These are phyloP conservation scores for Smallanthus sonchifolius DNA, from an alignment of 129 eudicot species.

Conservation along the genomic window DNA sequence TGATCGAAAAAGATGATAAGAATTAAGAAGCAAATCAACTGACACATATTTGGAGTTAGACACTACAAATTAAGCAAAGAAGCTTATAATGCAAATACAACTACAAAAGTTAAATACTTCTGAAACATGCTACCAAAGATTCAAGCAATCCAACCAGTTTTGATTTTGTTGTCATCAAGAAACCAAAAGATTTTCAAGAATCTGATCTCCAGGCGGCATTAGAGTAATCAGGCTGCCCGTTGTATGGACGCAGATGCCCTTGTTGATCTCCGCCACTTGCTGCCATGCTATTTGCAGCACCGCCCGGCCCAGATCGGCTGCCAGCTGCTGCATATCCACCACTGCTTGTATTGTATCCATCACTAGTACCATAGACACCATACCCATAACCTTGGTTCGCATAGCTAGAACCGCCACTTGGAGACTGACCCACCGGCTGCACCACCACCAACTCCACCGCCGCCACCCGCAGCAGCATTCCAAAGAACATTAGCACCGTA, in stretches of 20 bases:
- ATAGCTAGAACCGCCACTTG: constrained; percentile 44
- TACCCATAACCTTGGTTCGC: constrained; percentile 54
- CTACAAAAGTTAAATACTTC: constrained; percentile 24
- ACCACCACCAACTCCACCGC: constrained; percentile 36
- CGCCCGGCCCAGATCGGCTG: constrained; percentile 33
- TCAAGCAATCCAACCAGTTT: constrained; percentile 40
- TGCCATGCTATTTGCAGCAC: constrained; percentile 35
- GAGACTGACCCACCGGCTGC: constrained; percentile 46
- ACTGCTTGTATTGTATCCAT: constrained; percentile 34
- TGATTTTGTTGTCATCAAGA: constrained; percentile 6
- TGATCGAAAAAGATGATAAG: not conserved
- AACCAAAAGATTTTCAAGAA: constrained; percentile 19
- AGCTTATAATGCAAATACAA: constrained; percentile 32
- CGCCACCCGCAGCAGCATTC: constrained; percentile 21
- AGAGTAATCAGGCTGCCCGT: constrained; percentile 46
- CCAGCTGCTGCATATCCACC: constrained; percentile 39
- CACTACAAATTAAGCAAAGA: constrained; percentile 30
- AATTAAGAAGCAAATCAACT: constrained; percentile 10
- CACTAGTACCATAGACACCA: constrained; percentile 38
- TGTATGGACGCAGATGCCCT: constrained; percentile 35
- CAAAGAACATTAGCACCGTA: constrained; percentile 42
- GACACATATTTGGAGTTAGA: constrained; percentile 26
- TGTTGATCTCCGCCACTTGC: constrained; percentile 38
- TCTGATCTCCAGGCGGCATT: constrained; percentile 37
- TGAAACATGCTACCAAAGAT: constrained; percentile 33